phyloP scores from a whole-genome alignment of 2,329 filamentous ascomycete genomes.

The Alternaria ventricosa region DNA sequence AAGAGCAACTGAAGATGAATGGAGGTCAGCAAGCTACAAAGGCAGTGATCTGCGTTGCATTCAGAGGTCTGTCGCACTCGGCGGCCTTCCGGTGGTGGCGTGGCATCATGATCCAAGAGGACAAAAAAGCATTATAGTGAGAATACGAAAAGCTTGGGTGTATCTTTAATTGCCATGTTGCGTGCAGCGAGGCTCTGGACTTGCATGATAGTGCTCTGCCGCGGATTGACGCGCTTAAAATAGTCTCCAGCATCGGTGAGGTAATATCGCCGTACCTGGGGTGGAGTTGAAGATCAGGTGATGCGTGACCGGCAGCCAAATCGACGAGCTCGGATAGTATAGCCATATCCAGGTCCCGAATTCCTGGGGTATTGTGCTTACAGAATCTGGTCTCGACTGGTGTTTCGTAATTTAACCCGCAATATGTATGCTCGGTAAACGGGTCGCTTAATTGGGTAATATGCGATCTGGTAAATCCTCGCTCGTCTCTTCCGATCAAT shows the following conservation, averaged over 20 bases:
- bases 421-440: constrained; percentile 34
- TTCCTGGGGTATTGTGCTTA: constrained; percentile 35
- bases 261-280: constrained; percentile 29
- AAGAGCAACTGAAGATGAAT: constrained; percentile 6
- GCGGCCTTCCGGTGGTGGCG: constrained; percentile 5
- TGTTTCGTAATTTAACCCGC: constrained; percentile 35
- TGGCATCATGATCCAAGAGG: constrained; percentile 8
- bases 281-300: constrained; percentile 35
- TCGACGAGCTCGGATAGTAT: constrained; percentile 1
- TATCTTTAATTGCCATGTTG: constrained; percentile 30
- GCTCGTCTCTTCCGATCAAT: constrained; percentile 29
- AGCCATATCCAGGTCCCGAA: constrained; percentile 21
- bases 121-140: constrained; percentile 30
- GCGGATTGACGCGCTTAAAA: constrained; percentile 31
- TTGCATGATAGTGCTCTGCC: constrained; percentile 16
- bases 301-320: constrained; percentile 17
- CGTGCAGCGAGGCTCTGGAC: constrained; percentile 26
- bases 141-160: constrained; percentile 44
- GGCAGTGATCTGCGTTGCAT: constrained; percentile 14
- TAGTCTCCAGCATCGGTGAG: constrained; percentile 25
- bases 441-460: constrained; percentile 42
- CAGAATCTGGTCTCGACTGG: constrained; percentile 44
- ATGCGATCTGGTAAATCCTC: constrained; percentile 28
- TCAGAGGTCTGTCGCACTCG: not conserved
- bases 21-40: not conserved